Evolutionary conservation across 2,329 filamentous ascomycete species (phyloP), one percentile per base, ranked within the genome.

Genomic region (Monilinia fructicola): DNA sequence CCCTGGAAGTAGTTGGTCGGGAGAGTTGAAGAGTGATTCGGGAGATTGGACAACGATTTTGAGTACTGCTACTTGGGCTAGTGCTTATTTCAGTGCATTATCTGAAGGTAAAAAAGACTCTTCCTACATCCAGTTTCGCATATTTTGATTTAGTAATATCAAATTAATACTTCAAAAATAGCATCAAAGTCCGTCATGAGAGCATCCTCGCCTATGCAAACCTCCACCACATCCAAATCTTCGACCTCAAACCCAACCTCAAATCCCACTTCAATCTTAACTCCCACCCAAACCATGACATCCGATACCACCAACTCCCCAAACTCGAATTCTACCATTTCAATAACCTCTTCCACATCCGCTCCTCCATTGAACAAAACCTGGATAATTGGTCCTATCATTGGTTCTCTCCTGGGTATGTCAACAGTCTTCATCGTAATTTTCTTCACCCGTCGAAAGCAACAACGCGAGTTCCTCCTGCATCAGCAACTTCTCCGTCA

Each of bases 371-470:
- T 73, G 10, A 71, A 64, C 38, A 67, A 62, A n/a, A 61, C 67
- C 2, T 74, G 73, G 73, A 69, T 74, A n/a, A 69, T 67, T 14
- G 73, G 73, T 14, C 72, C 73, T 7, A 66, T 74, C 14, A 60
- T 73, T 7, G 73, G 73, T 1, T 73, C 72, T 3, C 31, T 74
- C 4, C 54, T 74, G 3, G 73, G 73, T 3, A 67, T 74, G 18
- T 54, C 65, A 9, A 74, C 73, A 2, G 70, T 74, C 2, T 65
- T 74, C 11, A 42, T 73, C 2, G 72, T 73, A 6, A 71, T 74
- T 40, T 73, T 71, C 66, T 73, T 71, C 56, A 74, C 73, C 9
- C 67, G 69, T 1, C 66, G 71, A 31, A 69, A 69, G 63, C 69
- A 72, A 40, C 52, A 46, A 31, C 61, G 48, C 9, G 60, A 67